phyloP scores from a whole-genome alignment of 768 basidiomycete species.

The Suillus plorans region DNA sequence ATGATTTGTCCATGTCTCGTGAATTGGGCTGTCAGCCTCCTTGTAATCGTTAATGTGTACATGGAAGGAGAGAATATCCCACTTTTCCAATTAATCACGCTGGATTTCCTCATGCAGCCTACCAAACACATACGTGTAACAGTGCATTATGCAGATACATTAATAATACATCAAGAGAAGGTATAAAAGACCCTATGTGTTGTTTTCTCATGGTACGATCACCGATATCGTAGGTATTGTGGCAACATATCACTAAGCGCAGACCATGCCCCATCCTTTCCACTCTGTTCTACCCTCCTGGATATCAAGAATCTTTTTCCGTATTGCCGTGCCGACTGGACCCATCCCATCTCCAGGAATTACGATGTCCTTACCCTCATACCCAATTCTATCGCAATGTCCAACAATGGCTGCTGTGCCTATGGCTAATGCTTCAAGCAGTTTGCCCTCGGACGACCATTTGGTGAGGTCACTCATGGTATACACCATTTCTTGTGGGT shows the following conservation, averaged over 20 bases:
- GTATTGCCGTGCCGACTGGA: constrained; percentile 64
- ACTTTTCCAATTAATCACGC: no score
- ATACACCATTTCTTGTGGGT: constrained; percentile 58
- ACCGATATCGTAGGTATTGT: no score
- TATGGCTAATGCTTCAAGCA: constrained; percentile 82
- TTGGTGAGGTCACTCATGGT: constrained; percentile 59
- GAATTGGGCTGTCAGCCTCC: no score
- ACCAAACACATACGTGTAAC: no score
- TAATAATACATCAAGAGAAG: no score
- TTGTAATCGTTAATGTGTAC: no score
- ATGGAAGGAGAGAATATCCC: no score
- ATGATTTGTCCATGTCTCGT: no score
- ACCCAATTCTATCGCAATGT: constrained; percentile 72
- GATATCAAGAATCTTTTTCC: constrained; percentile 71
- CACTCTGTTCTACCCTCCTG: constrained; percentile 68
- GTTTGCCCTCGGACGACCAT: constrained; percentile 54
- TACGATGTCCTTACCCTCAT: constrained; percentile 58
- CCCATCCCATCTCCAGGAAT: constrained; percentile 57
- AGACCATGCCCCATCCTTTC: constrained; percentile 61
- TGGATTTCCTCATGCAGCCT: no score
- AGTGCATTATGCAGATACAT: no score
- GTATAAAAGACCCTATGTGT: no score
- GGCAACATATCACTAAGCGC: constrained; percentile 12
- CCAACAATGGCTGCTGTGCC: constrained; percentile 84
- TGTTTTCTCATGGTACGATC: no score